Evolutionary conservation across 2,329 filamentous ascomycete species (phyloP), one percentile per base, ranked within the genome.

Genomic region (Claviceps quebecensis): DNA sequence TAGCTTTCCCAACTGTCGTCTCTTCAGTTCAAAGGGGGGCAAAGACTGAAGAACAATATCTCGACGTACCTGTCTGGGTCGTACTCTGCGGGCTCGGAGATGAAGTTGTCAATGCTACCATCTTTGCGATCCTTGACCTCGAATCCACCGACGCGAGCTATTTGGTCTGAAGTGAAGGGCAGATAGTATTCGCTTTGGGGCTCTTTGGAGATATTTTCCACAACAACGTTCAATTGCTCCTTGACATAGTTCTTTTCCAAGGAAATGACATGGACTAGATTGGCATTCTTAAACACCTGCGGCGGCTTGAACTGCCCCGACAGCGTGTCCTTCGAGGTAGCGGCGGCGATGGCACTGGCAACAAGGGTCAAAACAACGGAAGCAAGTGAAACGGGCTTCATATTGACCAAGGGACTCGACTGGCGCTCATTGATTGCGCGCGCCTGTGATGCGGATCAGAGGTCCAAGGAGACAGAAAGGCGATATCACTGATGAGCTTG

Each of bases 101-200:
- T 68, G 66, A 96, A 95, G 37, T 77, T 74, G 13, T 77, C 78
- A 58, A 80, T 75, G 50, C 75, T 76, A 38, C 78, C 68, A 57
- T 89, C 79, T 69, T 95, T 95, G 75, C 90, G 93, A 67, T 97
- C 88, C 72, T 85, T 87, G 50, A 90, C 93, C 71, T 97, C 90
- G 53, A 98, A 72, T 40, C 85, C 88, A 57, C 91, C 93, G 56
- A 97, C 72, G 57, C 79, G 83, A 56, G 80, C 77, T 61, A 95
- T 79, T 67, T 87, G 75, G 56, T 83, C 78, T 53, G 83, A 74
- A 52, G 87, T 84, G 65, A 98, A 95, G 3, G 90, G 87, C 50
- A 98, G 63, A 68, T 84, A 97, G 76, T 98, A 98, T 68, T 95
- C 85, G 65, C 81, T 80, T 65, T 97, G 90, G 17, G 89, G 78